phyloP scores from a whole-genome alignment of 1,284 basidiomycete species.

The Fistulinella cinereoalba region DNA sequence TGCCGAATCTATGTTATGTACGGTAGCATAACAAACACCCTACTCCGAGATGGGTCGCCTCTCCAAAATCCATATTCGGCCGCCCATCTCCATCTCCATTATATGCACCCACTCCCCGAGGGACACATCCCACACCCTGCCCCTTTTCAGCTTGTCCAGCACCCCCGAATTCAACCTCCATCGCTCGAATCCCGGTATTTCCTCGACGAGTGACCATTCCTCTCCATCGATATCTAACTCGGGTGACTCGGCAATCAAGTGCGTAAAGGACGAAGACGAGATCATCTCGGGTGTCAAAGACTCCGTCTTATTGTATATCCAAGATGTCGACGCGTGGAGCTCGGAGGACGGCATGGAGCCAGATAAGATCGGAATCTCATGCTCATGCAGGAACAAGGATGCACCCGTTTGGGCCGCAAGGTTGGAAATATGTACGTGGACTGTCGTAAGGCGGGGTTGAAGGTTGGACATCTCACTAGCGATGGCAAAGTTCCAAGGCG shows the following conservation, averaged over 20 bases:
- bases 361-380: constrained; percentile 48
- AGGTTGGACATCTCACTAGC: too few species aligned
- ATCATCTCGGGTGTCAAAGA: constrained; percentile 46
- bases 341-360: background rate
- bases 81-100: constrained; percentile 42
- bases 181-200: constrained; percentile 48
- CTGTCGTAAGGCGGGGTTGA: too few species aligned
- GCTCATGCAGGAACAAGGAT: constrained; percentile 80
- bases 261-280: constrained; percentile 48
- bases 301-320: constrained; percentile 83
- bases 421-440: constrained; percentile 76
- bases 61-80: constrained; percentile 55
- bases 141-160: constrained; percentile 15
- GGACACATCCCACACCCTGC: constrained; percentile 26
- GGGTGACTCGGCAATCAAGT: constrained; percentile 48
- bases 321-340: constrained; percentile 32
- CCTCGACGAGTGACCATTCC: constrained; percentile 43
- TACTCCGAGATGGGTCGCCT: too few species aligned
- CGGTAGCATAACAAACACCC: too few species aligned
- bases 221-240: constrained; percentile 24
- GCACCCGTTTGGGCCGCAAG: constrained; percentile 89
- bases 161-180: constrained; percentile 39
- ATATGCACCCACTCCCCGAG: constrained; percentile 24
- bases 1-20: too few species aligned
- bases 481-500: too few species aligned